These are phyloP conservation scores for Immersiporthe knoxdaviesiana DNA, from an alignment of 2,329 filamentous ascomycete species.

Conservation along the genomic window DNA sequence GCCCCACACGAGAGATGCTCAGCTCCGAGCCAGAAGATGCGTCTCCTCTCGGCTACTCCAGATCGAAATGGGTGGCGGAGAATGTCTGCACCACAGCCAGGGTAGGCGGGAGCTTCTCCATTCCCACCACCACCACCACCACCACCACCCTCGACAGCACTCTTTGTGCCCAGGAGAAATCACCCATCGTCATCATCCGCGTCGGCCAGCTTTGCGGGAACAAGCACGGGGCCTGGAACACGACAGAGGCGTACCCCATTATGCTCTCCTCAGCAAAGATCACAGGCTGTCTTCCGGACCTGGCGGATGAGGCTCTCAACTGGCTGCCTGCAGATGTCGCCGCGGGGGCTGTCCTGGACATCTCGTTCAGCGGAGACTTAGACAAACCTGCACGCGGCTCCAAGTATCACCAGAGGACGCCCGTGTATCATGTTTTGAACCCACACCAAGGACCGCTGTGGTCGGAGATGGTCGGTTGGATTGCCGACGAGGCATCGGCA, in stretches of 20 bases:
- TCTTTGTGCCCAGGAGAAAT: conserved; percentile 24
- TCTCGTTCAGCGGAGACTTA: conserved; percentile 30
- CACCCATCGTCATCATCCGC: conserved; percentile 45
- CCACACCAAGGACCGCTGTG: conserved; percentile 47
- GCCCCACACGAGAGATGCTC: conserved; percentile 45
- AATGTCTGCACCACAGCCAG: conserved; percentile 50
- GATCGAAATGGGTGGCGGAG: conserved; percentile 63
- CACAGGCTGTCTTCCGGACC: conserved; percentile 44
- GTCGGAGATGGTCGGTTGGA: conserved; percentile 50
- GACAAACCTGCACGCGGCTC: conserved; percentile 35
- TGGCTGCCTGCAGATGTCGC: conserved; percentile 54
- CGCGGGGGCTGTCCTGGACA: conserved; percentile 46
- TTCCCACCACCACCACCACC: conserved; percentile 13
- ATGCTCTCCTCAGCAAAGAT: conserved; percentile 47
- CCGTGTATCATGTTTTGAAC: conserved; percentile 55
- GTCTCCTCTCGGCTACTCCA: conserved; percentile 56
- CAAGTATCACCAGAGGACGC: conserved; percentile 12
- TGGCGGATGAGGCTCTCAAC: conserved; percentile 42
- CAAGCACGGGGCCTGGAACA: conserved; percentile 49
- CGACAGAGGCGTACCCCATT: conserved; percentile 52
- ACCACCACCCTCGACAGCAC: conserved; percentile 29
- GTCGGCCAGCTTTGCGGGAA: conserved; percentile 52
- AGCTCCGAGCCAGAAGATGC: conserved; percentile 47
- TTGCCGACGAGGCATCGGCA: conserved; percentile 31
- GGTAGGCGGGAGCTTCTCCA: conserved; percentile 23